phyloP scores from a whole-genome alignment of 202 grass and related monocot species.

The Carex arenaria region DNA sequence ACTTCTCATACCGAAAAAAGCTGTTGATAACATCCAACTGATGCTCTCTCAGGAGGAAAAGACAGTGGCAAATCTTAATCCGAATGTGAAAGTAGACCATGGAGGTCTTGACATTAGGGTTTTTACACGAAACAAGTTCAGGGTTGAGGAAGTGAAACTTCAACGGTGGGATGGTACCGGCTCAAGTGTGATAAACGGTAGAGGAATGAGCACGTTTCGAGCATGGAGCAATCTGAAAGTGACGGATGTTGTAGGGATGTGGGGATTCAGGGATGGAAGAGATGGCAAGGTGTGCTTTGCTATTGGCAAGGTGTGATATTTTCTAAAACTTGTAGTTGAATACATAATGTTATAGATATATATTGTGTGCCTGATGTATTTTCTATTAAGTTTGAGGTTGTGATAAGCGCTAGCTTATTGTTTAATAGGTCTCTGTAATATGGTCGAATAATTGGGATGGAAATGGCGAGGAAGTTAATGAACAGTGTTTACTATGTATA shows the following conservation, averaged over 20 bases:
- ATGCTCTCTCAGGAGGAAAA: not conserved
- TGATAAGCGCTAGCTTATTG: too few relatives aligned
- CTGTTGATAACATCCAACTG: not conserved
- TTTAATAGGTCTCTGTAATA: not conserved
- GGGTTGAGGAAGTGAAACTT: not conserved
- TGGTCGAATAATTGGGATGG: not conserved
- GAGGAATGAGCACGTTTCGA: not conserved
- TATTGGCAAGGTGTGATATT: not conserved
- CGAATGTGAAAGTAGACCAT: not conserved
- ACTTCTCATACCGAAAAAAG: not conserved
- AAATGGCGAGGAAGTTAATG: not conserved
- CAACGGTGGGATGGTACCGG: not conserved
- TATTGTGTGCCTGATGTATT: too few relatives aligned
- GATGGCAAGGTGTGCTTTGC: conserved; percentile 12
- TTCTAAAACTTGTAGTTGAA: not conserved
- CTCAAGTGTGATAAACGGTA: not conserved
- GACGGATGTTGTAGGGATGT: not conserved
- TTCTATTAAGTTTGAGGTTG: too few relatives aligned
- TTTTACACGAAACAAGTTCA: not conserved
- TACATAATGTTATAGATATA: not conserved
- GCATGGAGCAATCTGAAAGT: not conserved
- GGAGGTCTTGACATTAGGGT: not conserved
- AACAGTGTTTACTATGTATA: not conserved
- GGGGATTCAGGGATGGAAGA: conserved; percentile 7
- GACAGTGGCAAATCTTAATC: not conserved